Percentiles rank a stretch among this genome's conserved stretches.
phyloP scores from a whole-genome alignment of 2,329 filamentous ascomycete genomes.

The Clonostachys chloroleuca region DNA sequence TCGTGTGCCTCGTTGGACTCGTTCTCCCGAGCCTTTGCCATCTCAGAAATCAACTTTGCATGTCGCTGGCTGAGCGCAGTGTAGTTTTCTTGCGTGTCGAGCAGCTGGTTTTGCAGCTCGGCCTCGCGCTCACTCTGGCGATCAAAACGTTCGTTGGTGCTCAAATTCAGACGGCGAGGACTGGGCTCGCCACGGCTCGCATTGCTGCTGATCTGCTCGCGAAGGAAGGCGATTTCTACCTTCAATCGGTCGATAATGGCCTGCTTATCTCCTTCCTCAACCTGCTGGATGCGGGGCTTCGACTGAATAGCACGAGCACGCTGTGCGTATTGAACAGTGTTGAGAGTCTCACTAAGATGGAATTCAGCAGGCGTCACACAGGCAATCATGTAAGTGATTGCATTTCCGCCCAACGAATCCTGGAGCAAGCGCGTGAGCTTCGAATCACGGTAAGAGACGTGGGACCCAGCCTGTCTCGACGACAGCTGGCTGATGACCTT shows the following conservation, averaged over 20 bases:
- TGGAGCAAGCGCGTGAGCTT: slow-evolving; percentile 91
- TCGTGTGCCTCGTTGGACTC: slow-evolving; percentile 56
- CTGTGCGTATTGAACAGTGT: slow-evolving; percentile 96
- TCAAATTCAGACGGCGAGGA: slow-evolving; percentile 45
- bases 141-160: slow-evolving; percentile 67
- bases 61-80: slow-evolving; percentile 86
- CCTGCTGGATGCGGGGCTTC: slow-evolving; percentile 92
- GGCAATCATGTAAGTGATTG: slow-evolving; percentile 99
- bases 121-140: slow-evolving; percentile 79
- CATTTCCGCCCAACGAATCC: slow-evolving; percentile 93
- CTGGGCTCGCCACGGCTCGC: slow-evolving; percentile 55
- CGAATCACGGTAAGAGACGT: slow-evolving; percentile 98
- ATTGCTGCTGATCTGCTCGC: slow-evolving; percentile 88
- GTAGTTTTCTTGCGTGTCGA: slow-evolving; percentile 94
- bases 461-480: slow-evolving; percentile 77
- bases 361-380: slow-evolving; percentile 97
- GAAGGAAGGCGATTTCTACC: slow-evolving; percentile 87
- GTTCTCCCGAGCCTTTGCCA: slow-evolving; percentile 78
- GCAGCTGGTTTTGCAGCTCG: slow-evolving; percentile 87
- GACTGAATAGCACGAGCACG: slow-evolving; percentile 94
- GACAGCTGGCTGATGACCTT: slow-evolving; percentile 99
- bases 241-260: slow-evolving; percentile 90
- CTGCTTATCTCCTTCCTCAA: slow-evolving; percentile 91
- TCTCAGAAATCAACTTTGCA: slow-evolving; percentile 90
- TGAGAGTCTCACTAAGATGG: slow-evolving; percentile 93